Conservation (phyloP, 306 rosid genomes). For the Boehmeria nivea region DNA sequence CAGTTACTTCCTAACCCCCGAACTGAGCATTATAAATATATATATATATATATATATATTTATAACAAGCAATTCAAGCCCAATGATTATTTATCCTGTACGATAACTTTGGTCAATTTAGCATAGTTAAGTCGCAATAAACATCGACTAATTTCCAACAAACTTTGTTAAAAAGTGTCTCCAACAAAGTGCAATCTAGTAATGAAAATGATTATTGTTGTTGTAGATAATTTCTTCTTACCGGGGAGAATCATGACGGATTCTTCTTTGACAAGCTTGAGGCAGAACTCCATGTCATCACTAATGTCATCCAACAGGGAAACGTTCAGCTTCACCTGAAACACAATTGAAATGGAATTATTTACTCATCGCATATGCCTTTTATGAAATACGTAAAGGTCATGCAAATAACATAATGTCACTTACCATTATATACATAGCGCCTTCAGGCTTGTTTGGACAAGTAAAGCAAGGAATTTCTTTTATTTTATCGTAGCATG, state of each 20-base stretch:
- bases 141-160: too few relatives aligned
- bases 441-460: conserved; percentile 48
- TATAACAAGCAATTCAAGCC: not conserved
- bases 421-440: conserved; percentile 44
- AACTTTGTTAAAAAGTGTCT: too few relatives aligned
- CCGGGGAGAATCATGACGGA: conserved; percentile 41
- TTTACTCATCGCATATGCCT: not conserved
- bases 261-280: conserved; percentile 41
- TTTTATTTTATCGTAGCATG: conserved; percentile 25
- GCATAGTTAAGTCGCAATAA: too few relatives aligned
- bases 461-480: conserved; percentile 40
- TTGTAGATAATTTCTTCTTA: not conserved
- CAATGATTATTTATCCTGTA: too few relatives aligned
- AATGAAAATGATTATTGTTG: too few relatives aligned
- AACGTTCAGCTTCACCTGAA: conserved; percentile 41
- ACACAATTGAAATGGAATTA: not conserved
- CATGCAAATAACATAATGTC: not conserved
- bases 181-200: too few relatives aligned
- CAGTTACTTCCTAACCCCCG: too few relatives aligned
- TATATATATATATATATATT: too few relatives aligned
- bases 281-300: conserved; percentile 47
- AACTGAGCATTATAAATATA: too few relatives aligned
- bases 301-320: conserved; percentile 36
- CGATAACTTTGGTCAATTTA: too few relatives aligned
- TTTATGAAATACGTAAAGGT: not conserved